Base-by-base conservation (phyloP, 2,329 filamentous ascomycete species). In the Colletotrichum zoysiae region DNA sequence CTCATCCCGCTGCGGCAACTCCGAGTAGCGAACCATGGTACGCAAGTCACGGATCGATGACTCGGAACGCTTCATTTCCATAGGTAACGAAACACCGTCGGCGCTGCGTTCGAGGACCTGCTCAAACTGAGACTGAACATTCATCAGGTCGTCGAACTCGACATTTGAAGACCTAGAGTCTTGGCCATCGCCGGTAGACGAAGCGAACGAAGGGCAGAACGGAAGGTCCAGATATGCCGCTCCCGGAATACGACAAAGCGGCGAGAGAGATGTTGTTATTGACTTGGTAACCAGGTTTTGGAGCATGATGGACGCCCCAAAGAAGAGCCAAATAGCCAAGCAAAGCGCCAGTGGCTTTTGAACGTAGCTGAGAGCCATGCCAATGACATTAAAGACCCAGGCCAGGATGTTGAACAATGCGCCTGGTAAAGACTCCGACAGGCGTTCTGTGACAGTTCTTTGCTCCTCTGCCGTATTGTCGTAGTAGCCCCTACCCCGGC, bases 61-160 rank as follows among this genome's bases (percentile, higher is more conserved):
- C 79, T 95, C 93, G 3, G 91, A 91, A 12, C 90, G 88, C 82
- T 94, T 95, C 90, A 96, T 95, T 75, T 94, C 92, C 75, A 93
- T 85, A 0, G 93, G 93, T 3, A 96, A 82, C 1, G 89, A 89
- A 1, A 91, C 88, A 1, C 90, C 89, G 30, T 90, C 86, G 1
- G 89, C 87, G 20, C 89, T 90, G 70, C 90, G 88, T 75, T 93
- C 89, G 5, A 96, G 82, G 0, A 96, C 90, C 69, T 92, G 88
- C 79, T 95, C 93, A 67, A 97, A 94, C 38, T 90, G 87, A n/a
- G 88, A 85, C 79, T 97, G 93, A 1, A 92, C 88, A 23, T 86
- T 86, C 85, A 96, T 92, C 30, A 97, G 86, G 59, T 91, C 88
- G 74, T 94, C 91, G 75, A 95, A 95, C 76, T 95, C 91, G 56